phyloP scores from a whole-genome alignment of 176 grass and related monocot genomes.

The Luzula sylvatica region DNA sequence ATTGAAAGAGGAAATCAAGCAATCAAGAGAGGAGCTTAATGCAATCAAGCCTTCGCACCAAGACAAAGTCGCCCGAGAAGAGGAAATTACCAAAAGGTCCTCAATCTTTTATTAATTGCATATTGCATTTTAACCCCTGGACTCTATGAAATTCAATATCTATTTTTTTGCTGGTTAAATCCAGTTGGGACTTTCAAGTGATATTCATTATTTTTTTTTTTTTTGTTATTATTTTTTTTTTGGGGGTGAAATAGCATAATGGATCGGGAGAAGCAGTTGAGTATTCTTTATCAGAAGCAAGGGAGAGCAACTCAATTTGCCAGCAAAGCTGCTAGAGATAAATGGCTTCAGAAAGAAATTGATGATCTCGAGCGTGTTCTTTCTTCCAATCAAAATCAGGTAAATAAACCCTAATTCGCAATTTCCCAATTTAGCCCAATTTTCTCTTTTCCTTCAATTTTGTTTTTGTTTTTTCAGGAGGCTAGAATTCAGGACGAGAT shows the following conservation, averaged over 20 bases:
- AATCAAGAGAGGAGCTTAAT: constrained; percentile 76
- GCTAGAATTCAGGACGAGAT: constrained; percentile 84
- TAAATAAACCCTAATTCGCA: constrained; percentile 15
- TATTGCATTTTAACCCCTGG: neutral
- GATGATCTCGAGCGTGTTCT: constrained; percentile 85
- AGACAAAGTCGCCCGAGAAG: constrained; percentile 70
- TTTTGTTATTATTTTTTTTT: constrained; percentile 22
- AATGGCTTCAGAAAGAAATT: constrained; percentile 95
- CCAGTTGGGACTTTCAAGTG: too few relatives aligned
- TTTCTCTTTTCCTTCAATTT: neutral
- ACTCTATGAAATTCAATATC: too few relatives aligned
- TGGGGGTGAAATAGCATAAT: constrained; percentile 55
- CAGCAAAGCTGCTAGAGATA: constrained; percentile 78
- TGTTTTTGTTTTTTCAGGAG: constrained; percentile 47
- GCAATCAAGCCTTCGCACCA: constrained; percentile 68
- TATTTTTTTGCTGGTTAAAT: too few relatives aligned
- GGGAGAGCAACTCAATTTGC: constrained; percentile 90
- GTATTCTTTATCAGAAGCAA: constrained; percentile 98
- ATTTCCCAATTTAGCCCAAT: too few relatives aligned
- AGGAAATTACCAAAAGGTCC: constrained; percentile 85
- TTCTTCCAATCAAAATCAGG: constrained; percentile 81
- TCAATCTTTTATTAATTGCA: constrained; percentile 9
- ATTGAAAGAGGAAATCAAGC: constrained; percentile 71
- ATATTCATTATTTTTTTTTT: too few relatives aligned
- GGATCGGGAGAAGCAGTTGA: constrained; percentile 90